phyloP scores from a whole-genome alignment of 192 early-diverging fungal genomes.

The Dissophora ornata region DNA sequence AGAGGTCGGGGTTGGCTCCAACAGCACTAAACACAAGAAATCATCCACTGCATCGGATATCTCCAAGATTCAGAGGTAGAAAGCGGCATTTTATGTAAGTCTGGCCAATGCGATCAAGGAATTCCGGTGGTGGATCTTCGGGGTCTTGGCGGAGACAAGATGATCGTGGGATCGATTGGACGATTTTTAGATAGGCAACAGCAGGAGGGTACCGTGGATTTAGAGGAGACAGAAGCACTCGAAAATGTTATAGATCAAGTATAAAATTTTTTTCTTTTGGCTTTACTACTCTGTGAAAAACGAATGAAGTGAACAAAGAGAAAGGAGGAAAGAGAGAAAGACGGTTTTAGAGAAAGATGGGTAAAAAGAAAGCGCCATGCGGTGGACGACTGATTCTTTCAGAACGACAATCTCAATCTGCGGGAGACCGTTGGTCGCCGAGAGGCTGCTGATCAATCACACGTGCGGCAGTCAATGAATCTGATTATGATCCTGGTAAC shows the following conservation, averaged over 20 bases:
- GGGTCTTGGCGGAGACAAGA: constrained; percentile 12
- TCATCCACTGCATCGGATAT: background rate
- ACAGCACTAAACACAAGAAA: constrained; percentile 11
- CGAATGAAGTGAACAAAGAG: constrained; percentile 16
- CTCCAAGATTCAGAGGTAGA: constrained; percentile 1
- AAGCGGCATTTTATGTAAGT: constrained; percentile 4
- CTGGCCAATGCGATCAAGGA: background rate
- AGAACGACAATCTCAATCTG: constrained; percentile 14
- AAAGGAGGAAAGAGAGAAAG: background rate
- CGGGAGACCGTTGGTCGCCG: background rate
- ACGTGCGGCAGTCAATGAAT: background rate
- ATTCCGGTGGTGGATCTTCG: constrained; percentile 18
- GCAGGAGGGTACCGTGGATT: constrained; percentile 3
- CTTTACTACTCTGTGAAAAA: constrained; percentile 9
- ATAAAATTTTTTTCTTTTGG: constrained; percentile 2
- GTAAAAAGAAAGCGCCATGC: constrained; percentile 6
- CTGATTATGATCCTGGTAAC: constrained; percentile 1
- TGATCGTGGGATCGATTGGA: constrained; percentile 7
- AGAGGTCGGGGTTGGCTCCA: constrained; percentile 10
- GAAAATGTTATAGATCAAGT: background rate
- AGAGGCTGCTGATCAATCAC: background rate
- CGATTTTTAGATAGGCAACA: constrained; percentile 7
- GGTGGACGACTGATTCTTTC: constrained; percentile 2
- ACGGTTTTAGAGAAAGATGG: background rate
- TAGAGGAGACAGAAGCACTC: constrained; percentile 17